A percentile compares a stretch with the other conserved stretches of the same genome.
These are phyloP conservation scores for Carpinus viminea DNA, from an alignment of 306 rosid species.

Conservation along the genomic window DNA sequence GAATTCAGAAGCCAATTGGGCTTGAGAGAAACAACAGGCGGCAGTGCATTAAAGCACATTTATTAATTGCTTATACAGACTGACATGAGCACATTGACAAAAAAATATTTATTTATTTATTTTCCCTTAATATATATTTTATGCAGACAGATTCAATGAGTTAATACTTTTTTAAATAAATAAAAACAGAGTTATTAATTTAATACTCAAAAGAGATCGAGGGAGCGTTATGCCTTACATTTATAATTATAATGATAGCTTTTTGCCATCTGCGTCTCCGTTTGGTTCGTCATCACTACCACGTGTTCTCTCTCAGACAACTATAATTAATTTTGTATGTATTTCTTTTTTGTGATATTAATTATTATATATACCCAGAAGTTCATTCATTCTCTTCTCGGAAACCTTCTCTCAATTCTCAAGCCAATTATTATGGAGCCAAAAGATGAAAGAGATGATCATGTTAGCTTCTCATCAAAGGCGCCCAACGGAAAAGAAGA, in stretches of 20 bases:
- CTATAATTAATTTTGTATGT: not conserved
- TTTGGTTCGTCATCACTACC: constrained; percentile 4
- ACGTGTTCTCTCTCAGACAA: not conserved
- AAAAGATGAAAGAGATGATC: not conserved
- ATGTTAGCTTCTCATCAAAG: not conserved
- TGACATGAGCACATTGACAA: too few relatives aligned
- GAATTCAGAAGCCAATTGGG: too few relatives aligned
- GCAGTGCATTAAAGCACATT: too few relatives aligned
- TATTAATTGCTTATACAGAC: too few relatives aligned
- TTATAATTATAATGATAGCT: not conserved
- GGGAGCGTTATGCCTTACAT: not conserved
- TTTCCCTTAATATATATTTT: too few relatives aligned
- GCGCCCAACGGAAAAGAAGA: not conserved
- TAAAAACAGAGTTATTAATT: not conserved
- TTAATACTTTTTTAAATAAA: not conserved
- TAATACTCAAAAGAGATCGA: not conserved
- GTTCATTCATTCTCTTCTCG: not conserved
- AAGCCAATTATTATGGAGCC: not conserved
- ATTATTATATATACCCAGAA: not conserved
- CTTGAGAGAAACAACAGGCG: too few relatives aligned
- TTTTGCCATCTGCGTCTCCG: not conserved
- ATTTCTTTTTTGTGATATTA: not conserved
- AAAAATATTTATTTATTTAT: too few relatives aligned
- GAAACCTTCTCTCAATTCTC: not conserved
- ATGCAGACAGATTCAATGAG: too few relatives aligned